Evolutionary conservation across 768 basidiomycete species (phyloP).

Genomic region (Symmetrospora coprosmae): DNA sequence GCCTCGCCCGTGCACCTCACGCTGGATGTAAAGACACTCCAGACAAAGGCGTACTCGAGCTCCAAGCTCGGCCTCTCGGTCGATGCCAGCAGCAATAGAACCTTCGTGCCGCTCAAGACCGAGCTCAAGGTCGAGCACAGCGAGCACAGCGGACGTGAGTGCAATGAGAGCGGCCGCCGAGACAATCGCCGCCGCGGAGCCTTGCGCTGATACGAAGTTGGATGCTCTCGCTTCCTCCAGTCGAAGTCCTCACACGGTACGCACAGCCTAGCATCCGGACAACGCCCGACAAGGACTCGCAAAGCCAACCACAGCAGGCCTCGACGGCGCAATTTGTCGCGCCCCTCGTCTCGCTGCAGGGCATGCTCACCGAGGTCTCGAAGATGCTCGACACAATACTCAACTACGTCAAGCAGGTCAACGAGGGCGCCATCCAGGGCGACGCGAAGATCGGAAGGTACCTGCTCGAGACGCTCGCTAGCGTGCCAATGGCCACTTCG

Average conservation of each 20-base stretch:
- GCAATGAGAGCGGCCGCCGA: background rate
- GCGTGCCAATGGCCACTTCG: background rate
- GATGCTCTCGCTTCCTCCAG: background rate
- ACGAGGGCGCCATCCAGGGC: background rate
- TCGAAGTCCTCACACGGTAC: slow-evolving; percentile 13
- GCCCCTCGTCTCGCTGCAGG: slow-evolving; percentile 3
- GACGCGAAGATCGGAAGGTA: slow-evolving; percentile 14
- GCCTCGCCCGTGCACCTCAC: slow-evolving; percentile 19
- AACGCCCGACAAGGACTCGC: background rate
- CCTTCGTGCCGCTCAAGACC: slow-evolving; percentile 21
- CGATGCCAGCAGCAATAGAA: background rate
- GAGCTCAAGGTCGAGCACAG: slow-evolving; percentile 10
- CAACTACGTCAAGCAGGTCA: slow-evolving; percentile 13
- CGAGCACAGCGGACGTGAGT: slow-evolving; percentile 21
- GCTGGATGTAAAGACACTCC: slow-evolving; percentile 20
- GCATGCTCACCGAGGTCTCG: slow-evolving; percentile 14
- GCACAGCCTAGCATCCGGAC: background rate
- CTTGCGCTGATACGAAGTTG: background rate
- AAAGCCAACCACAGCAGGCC: too few relatives aligned
- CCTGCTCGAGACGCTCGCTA: slow-evolving; percentile 16
- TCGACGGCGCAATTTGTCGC: background rate
- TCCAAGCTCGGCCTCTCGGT: slow-evolving; percentile 10
- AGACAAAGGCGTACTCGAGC: slow-evolving; percentile 10
- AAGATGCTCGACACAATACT: slow-evolving; percentile 18
- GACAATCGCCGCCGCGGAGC: too few relatives aligned